phyloP scores from a whole-genome alignment of 306 rosid species.

The Rosa multiflora region DNA sequence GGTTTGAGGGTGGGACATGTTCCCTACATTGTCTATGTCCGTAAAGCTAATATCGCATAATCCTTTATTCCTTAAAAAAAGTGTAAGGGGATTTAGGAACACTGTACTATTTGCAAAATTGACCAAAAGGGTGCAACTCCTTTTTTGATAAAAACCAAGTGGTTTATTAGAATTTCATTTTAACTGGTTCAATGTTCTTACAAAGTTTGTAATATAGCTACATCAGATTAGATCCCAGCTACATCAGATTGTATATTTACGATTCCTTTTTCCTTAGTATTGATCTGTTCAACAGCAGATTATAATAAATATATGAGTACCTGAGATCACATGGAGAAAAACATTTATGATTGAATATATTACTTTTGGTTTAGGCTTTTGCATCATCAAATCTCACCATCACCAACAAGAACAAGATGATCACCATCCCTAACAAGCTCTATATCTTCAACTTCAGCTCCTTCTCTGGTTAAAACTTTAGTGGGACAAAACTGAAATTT shows the following conservation, averaged over 20 bases:
- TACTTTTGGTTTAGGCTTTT: not conserved
- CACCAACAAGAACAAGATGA: conserved; percentile 44
- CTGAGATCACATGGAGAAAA: not conserved
- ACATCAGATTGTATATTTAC: not conserved
- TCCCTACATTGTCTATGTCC: too few relatives aligned
- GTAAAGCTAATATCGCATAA: too few relatives aligned
- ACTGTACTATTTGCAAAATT: not conserved
- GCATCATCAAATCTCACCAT: not conserved
- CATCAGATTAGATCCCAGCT: not conserved
- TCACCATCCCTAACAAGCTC: conserved; percentile 64
- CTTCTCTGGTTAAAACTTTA: conserved; percentile 48
- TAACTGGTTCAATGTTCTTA: not conserved
- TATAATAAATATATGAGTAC: not conserved
- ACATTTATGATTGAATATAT: not conserved
- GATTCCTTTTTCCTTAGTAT: not conserved
- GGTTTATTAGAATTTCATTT: not conserved
- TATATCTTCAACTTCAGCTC: conserved; percentile 64
- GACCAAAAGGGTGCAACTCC: not conserved
- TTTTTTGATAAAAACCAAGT: not conserved
- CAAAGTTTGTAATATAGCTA: too few relatives aligned
- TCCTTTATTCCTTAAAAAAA: too few relatives aligned
- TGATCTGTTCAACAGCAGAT: not conserved
- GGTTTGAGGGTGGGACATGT: too few relatives aligned
- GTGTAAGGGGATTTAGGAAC: not conserved
- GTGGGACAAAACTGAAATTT: conserved; percentile 47